phyloP scores from a whole-genome alignment of 176 grass and related monocot genomes.

The Puccinellia tenuiflora region DNA sequence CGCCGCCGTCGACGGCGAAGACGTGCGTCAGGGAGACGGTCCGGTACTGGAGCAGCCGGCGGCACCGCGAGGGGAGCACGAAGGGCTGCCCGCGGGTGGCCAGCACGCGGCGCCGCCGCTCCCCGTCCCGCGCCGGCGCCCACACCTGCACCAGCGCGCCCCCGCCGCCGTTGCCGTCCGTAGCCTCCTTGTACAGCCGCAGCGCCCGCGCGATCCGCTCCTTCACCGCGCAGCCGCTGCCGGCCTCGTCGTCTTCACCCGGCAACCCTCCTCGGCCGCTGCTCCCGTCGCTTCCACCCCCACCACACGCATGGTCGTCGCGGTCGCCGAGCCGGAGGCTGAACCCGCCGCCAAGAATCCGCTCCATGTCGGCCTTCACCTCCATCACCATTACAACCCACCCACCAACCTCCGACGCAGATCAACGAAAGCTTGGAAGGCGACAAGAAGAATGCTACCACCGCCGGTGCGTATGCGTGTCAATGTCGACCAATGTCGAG shows the following conservation, averaged over 20 bases:
- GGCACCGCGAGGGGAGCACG: conserved; percentile 50
- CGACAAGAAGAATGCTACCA: neutral
- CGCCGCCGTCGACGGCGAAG: conserved; percentile 63
- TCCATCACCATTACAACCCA: conserved; percentile 11
- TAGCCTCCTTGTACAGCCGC: too few relatives aligned
- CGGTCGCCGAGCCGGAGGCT: conserved; percentile 4
- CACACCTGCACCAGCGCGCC: conserved; percentile 77
- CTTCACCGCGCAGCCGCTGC: conserved; percentile 33
- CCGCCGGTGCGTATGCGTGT: neutral
- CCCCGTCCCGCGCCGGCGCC: conserved; percentile 67
- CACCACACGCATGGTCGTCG: neutral
- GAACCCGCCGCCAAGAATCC: neutral
- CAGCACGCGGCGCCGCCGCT: conserved; percentile 49
- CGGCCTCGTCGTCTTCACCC: neutral
- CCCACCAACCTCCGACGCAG: neutral
- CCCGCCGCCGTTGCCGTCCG: conserved; percentile 9
- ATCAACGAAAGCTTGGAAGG: neutral
- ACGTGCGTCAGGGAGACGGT: conserved; percentile 58
- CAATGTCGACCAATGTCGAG: too few relatives aligned
- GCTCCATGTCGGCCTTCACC: conserved; percentile 21
- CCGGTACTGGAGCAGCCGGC: conserved; percentile 71
- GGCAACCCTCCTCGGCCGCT: neutral
- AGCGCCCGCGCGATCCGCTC: conserved; percentile 75
- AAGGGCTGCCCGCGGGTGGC: conserved; percentile 83
- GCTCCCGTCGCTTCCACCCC: neutral